Evolutionary conservation across 2,329 filamentous ascomycete genomes (phyloP), one percentile per base, ranked within the genome.

Genomic region (Exophiala aquamarina): DNA sequence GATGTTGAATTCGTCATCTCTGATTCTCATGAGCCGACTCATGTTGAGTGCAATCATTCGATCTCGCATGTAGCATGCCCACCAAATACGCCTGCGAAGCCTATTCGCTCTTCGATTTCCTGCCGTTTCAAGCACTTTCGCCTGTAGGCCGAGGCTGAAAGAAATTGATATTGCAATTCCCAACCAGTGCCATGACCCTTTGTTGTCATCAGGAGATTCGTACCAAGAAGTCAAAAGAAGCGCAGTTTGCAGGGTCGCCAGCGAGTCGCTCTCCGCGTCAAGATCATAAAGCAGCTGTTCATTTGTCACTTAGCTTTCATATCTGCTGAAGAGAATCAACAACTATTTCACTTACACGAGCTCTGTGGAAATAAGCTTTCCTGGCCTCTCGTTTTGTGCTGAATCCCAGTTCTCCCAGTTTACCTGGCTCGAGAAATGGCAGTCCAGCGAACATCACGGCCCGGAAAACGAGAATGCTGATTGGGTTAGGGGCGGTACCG

Each of bases 141-240:
- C 86, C 67, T 97, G 90, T 14, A 96, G 77, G 4, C 91, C 91
- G 55, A 96, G 95, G 10, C 90, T 95, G 66, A 95, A 89, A 42
- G 90, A 91, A 37, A 96, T 75, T 10, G 91, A 95, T 50, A 95
- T 88, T 33, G 91, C 92, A 31, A 96, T 89, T n/a, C 92, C 92
- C 88, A 96, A 95, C 92, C 91, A 96, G 65, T 96, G 91, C 88
- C 92, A 96, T 35, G 91, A 95, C 66, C 96, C 92, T 68, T 96
- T 96, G 65, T 95, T 89, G 65, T 96, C 92, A 68, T 96, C 90
- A 0, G 91, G 91, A 10, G 89, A 95, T 69, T 96, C 91, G 66
- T 96, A 96, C 87, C 92, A 97, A 66, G 95, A 95, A 3, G 91
- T 95, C 87, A 96, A 90, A 50, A 96, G 77, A 17, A 96, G 76